Base-by-base conservation (phyloP, 2,329 filamentous ascomycete species). In the Fusarium sp. region DNA sequence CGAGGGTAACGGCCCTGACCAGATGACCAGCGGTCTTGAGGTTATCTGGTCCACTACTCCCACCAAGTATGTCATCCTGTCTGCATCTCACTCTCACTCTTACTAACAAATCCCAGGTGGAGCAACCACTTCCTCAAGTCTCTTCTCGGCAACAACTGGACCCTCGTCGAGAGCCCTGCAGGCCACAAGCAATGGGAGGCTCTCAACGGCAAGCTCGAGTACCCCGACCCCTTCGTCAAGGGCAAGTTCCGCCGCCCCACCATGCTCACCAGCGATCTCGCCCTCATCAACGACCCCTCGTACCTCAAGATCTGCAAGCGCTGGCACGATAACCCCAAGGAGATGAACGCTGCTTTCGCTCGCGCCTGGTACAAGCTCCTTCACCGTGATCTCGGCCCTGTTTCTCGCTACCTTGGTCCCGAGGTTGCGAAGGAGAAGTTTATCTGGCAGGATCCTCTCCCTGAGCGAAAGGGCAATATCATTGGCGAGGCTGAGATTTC, bases 311-410 rank as follows among this genome's bases (percentile, higher is more conserved):
- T 95, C 80, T 89, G 91, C 24, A 89, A 90, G 60, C 88, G 87
- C 77, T 95, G 90, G 88, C 84, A 92, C 52, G 89, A 90, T 75
- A 84, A 95, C 83, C 91, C 91, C 4, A 87, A 92, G 51, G 83
- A 93, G 85, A 87, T 95, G 44, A 87, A 87, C 61, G 90, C 94
- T 69, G 90, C 88, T 14, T 95, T 95, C 78, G 86, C 88, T 28
- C 89, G 89, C 56, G 93, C 93, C 20, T 95, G 93, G 93, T 95
- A 94, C 89, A 95, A 95, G 89, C 88, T 95, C 47, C 86, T 93
- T 39, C 93, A 95, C 85, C 92, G 93, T 84, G 93, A 95, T 81
- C 89, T 95, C 84, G 93, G 93, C 22, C 93, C 93, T 48, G 85
- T 89, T 61, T 80, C 87, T 30, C 92, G 91, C 79, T 95, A 93